Evolutionary conservation across 495 filamentous ascomycete species (phyloP).

Genomic region (Rostrohypoxylon terebratum): DNA sequence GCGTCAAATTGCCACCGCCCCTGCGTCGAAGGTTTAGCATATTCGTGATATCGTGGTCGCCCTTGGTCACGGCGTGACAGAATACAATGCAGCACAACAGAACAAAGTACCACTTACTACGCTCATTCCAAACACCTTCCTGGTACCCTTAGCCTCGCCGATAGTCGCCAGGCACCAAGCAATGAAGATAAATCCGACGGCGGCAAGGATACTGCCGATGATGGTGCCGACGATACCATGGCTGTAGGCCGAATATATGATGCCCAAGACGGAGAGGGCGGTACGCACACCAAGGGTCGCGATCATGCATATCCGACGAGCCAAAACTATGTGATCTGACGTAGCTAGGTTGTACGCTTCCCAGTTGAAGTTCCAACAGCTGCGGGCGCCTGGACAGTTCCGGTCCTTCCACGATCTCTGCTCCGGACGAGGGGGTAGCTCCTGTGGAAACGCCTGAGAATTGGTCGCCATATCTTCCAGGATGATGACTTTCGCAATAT

Average conservation of each 20-base stretch:
- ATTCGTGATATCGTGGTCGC: background rate
- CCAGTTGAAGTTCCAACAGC: conserved; percentile 40
- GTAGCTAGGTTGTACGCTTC: conserved; percentile 34
- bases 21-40: conserved; percentile 25
- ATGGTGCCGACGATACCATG: conserved; percentile 17
- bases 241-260: conserved; percentile 26
- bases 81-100: background rate
- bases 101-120: conserved; percentile 26
- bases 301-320: conserved; percentile 39
- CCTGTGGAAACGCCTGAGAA: conserved; percentile 14
- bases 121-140: conserved; percentile 22
- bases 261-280: conserved; percentile 23
- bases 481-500: background rate
- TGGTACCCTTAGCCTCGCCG: conserved; percentile 33
- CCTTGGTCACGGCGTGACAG: no score
- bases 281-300: conserved; percentile 22
- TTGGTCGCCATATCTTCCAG: background rate
- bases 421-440: conserved; percentile 31
- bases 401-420: conserved; percentile 28
- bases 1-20: conserved; percentile 39
- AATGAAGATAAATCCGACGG: conserved; percentile 38
- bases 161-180: conserved; percentile 41
- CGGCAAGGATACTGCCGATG: conserved; percentile 29
- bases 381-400: conserved; percentile 32
- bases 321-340: conserved; percentile 9